A percentile compares a stretch with the other conserved stretches of the same genome.
phyloP scores from a whole-genome alignment of 441 rosid genomes.

The Sinapis alba region DNA sequence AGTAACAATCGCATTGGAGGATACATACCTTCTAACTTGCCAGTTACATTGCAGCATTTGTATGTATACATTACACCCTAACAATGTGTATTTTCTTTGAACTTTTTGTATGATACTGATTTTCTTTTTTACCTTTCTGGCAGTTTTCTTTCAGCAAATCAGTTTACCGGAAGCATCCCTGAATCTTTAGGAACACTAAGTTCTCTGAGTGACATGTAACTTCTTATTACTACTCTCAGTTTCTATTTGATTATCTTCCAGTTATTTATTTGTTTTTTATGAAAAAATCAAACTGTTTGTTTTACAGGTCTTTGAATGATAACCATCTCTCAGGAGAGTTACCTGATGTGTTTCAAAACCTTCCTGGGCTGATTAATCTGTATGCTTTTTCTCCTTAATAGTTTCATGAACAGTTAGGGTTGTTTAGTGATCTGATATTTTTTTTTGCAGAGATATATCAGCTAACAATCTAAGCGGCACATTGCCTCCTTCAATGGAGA shows the following conservation, averaged over 20 bases:
- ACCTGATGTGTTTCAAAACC: conserved; percentile 77
- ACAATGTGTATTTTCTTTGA: conserved; percentile 6
- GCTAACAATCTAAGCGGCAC: conserved; percentile 78
- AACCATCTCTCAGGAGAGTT: conserved; percentile 82
- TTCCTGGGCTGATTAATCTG: conserved; percentile 77
- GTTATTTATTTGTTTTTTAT: neutral
- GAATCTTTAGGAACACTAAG: conserved; percentile 1
- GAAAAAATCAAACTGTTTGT: conserved; percentile 1
- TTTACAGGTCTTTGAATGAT: conserved; percentile 76
- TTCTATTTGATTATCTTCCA: neutral
- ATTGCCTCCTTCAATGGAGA: conserved; percentile 75
- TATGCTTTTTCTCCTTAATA: conserved; percentile 42
- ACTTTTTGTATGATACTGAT: conserved; percentile 26
- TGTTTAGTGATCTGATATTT: conserved; percentile 32
- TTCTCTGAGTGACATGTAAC: conserved; percentile 59
- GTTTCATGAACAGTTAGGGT: conserved; percentile 4
- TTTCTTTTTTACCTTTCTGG: conserved; percentile 22
- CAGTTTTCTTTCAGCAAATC: neutral
- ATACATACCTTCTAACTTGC: neutral
- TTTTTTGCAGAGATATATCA: conserved; percentile 73
- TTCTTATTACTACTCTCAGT: neutral
- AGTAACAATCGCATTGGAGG: conserved; percentile 14
- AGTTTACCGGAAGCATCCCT: neutral
- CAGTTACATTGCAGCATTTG: conserved; percentile 1
- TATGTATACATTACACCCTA: conserved; percentile 44